A percentile compares a stretch with the other conserved stretches of the same genome.
These are phyloP conservation scores for Neocucurbitaria cava DNA, from an alignment of 2,329 filamentous ascomycete genomes.

Conservation along the genomic window DNA sequence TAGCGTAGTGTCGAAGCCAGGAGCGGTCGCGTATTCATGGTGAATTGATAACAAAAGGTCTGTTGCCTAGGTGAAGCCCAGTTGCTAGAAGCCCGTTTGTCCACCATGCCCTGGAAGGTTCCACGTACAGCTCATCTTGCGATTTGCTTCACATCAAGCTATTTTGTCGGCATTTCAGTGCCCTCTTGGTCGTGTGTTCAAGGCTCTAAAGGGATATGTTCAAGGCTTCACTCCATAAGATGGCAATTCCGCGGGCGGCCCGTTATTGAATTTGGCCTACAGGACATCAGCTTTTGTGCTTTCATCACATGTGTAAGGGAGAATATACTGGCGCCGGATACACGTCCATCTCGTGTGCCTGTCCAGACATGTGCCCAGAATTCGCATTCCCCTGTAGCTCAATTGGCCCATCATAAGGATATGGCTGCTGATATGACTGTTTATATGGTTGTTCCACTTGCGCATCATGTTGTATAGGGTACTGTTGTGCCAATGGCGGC, in stretches of 20 bases:
- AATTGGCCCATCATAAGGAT: slow-evolving; percentile 6
- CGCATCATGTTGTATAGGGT: background rate
- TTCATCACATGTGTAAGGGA: background rate
- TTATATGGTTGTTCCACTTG: background rate
- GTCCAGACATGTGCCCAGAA: background rate
- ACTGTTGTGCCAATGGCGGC: background rate
- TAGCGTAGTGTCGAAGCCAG: background rate
- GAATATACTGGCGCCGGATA: slow-evolving; percentile 6
- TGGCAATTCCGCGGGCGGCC: slow-evolving; percentile 17
- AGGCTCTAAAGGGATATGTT: background rate
- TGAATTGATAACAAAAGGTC: no score
- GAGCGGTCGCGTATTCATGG: background rate
- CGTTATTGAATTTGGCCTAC: slow-evolving; percentile 10
- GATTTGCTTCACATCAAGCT: background rate
- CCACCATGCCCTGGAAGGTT: no score
- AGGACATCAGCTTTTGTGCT: background rate
- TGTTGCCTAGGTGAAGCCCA: no score
- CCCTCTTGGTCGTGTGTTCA: background rate
- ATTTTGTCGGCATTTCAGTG: background rate
- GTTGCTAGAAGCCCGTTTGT: no score
- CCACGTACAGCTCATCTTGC: no score
- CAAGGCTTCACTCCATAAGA: background rate
- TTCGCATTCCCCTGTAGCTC: slow-evolving; percentile 14
- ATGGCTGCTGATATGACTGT: no score
- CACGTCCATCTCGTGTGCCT: slow-evolving; percentile 15